phyloP scores from a whole-genome alignment of 1,139 yeast species.

The Geotrichum siamense region DNA sequence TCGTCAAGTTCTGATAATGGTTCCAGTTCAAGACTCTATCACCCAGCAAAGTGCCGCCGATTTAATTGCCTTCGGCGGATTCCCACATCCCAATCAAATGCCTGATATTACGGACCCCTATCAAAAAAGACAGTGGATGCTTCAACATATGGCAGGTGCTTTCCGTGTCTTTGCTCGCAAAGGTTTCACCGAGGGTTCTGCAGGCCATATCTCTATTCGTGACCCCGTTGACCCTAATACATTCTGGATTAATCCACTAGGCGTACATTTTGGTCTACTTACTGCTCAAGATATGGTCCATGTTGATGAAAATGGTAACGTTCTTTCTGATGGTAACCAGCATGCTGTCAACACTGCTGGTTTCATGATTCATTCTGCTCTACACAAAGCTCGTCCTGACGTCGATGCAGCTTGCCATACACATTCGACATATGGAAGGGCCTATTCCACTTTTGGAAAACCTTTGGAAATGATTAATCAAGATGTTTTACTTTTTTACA shows the following conservation, averaged over 20 bases:
- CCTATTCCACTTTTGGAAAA: constrained; percentile 64
- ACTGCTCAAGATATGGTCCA: constrained; percentile 71
- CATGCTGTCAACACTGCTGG: constrained; percentile 71
- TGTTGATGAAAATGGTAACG: constrained; percentile 63
- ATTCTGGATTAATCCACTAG: constrained; percentile 77
- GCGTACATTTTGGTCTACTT: constrained; percentile 61
- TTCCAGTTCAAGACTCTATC: no score
- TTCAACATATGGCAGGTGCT: constrained; percentile 76
- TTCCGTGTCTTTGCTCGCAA: constrained; percentile 70
- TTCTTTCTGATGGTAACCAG: constrained; percentile 55
- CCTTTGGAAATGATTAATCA: constrained; percentile 75
- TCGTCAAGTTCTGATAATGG: no score
- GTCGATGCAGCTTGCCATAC: constrained; percentile 78
- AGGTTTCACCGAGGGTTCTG: constrained; percentile 68
- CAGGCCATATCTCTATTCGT: constrained; percentile 75
- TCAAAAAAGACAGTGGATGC: constrained; percentile 53
- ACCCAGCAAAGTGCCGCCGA: no score
- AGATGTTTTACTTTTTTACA: constrained; percentile 64
- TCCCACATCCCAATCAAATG: constrained; percentile 28
- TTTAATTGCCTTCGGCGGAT: constrained; percentile 17
- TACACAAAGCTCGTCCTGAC: constrained; percentile 72
- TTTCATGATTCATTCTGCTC: constrained; percentile 68
- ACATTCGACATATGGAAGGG: constrained; percentile 68
- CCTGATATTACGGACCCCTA: constrained; percentile 49
- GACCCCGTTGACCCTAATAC: constrained; percentile 67